phyloP scores from a whole-genome alignment of 2,329 filamentous ascomycete species.

The Colletotrichum godetiae region DNA sequence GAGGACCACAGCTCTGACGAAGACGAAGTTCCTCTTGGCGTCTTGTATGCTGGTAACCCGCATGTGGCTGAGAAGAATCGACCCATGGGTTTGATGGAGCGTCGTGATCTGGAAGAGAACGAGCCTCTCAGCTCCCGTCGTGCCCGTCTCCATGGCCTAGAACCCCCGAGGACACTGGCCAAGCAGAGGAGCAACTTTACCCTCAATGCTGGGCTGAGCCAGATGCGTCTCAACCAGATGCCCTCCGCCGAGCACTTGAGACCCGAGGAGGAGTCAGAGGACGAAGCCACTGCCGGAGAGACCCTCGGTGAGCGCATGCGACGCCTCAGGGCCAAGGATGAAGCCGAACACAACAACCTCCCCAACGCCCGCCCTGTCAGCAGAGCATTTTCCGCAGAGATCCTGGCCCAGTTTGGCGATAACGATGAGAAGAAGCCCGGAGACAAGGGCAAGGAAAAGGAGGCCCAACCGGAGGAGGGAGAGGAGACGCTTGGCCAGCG shows the following conservation, averaged over 20 bases:
- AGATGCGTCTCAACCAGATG: constrained; percentile 41
- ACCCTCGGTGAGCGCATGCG: constrained; percentile 75
- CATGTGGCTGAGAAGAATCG: constrained; percentile 68
- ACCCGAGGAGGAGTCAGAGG: constrained; percentile 42
- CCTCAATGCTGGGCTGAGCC: constrained; percentile 46
- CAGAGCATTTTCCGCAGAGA: constrained; percentile 74
- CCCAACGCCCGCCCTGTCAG: constrained; percentile 70
- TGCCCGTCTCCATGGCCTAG: constrained; percentile 76
- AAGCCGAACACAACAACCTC: constrained; percentile 55
- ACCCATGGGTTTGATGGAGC: constrained; percentile 81
- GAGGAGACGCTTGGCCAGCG: constrained; percentile 86
- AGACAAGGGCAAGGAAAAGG: constrained; percentile 44
- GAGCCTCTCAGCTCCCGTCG: constrained; percentile 86
- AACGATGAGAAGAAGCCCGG: constrained; percentile 52
- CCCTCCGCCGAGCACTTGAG: constrained; percentile 35
- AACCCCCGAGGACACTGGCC: constrained; percentile 49
- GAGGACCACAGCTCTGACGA: constrained; percentile 68
- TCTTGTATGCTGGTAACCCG: constrained; percentile 76
- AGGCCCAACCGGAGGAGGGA: constrained; percentile 56
- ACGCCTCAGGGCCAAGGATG: constrained; percentile 71
- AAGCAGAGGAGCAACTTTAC: constrained; percentile 59
- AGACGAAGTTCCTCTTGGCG: constrained; percentile 87
- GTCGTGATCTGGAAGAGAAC: constrained; percentile 88
- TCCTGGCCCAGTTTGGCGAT: constrained; percentile 73
- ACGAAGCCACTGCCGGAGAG: constrained; percentile 65